phyloP scores from a whole-genome alignment of 2,329 filamentous ascomycete genomes.

The Phialophora tarda region DNA sequence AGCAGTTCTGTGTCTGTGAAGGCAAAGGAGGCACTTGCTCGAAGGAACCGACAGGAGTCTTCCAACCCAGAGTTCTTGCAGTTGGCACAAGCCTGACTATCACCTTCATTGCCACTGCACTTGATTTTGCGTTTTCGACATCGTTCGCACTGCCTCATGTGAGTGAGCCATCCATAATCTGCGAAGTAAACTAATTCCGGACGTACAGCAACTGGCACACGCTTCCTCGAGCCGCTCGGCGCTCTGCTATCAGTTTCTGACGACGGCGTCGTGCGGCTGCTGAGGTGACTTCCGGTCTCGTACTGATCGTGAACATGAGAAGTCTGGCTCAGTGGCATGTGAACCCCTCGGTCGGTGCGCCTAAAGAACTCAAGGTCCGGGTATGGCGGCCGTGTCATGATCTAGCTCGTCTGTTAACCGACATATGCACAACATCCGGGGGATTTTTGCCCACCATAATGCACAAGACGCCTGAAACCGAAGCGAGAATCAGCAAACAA shows the following conservation, averaged over 20 bases:
- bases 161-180: neutral
- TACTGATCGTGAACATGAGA: conserved; percentile 35
- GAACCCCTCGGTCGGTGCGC: conserved; percentile 38
- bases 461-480: conserved; percentile 15
- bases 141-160: conserved; percentile 71
- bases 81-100: conserved; percentile 78
- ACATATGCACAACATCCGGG: conserved; percentile 1
- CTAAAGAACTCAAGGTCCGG: conserved; percentile 39
- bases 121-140: conserved; percentile 94
- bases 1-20: conserved; percentile 10
- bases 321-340: conserved; percentile 35
- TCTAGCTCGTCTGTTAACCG: conserved; percentile 28
- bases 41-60: conserved; percentile 73
- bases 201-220: conserved; percentile 45
- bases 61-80: conserved; percentile 73
- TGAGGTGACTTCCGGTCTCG: conserved; percentile 28
- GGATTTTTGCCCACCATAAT: conserved; percentile 27
- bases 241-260: conserved; percentile 39
- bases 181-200: neutral
- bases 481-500: conserved; percentile 10
- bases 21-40: conserved; percentile 59
- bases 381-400: conserved; percentile 34
- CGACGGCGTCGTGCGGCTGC: conserved; percentile 34
- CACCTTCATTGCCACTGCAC: conserved; percentile 83
- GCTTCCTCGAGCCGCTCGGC: conserved; percentile 38